Base-by-base conservation (phyloP, 768 basidiomycete genomes). In the Butyriboletus loyo region DNA sequence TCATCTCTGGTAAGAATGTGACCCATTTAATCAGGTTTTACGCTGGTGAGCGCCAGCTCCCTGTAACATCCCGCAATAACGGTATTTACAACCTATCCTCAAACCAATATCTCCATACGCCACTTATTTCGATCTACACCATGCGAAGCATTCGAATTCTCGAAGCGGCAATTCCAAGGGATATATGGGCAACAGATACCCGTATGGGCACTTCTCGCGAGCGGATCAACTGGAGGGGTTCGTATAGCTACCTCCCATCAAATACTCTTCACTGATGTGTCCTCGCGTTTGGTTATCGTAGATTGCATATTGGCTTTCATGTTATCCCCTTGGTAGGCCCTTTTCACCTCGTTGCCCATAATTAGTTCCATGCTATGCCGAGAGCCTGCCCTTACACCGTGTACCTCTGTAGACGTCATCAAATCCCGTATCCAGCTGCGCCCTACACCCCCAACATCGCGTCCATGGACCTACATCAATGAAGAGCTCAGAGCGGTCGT, bases 381-480 rank as follows among this genome's bases (percentile, higher is more conserved):
- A 49, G 45, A n/a, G 21, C 46, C 5, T 32, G 22, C 15, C 17
- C 34, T 30, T 10, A 19, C 13, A 15, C 25, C 2, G 0, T 10
- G 13, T 9, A 21, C n/a, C 32, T 27, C 19, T 13, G 21, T 34
- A 89, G 94, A 98, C 57, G 90, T 97, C 5, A 81, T 95, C 30
- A 98, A 98, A 73, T 94, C 92, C 5, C 84, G 92, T 32, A 77
- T 97, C 10, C 95, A 98, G 62, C 78, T 95, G 7, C 83, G 89
- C 1, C 63, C 77, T 0, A 81, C 75, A 2, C 92, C 95, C 0
- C 92, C 92, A 9, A 73, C 72, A 34, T 82, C 91, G 2, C 85
- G 81, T 5, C 87, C 87, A 7, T 79, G 83, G 54, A 84, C 77
- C 49, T 97, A 97, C 61, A 91, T 98, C 41, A 74, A 75, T 0